Evolutionary conservation across 495 filamentous ascomycete species (phyloP).

Genomic region (Penicillium manginii): DNA sequence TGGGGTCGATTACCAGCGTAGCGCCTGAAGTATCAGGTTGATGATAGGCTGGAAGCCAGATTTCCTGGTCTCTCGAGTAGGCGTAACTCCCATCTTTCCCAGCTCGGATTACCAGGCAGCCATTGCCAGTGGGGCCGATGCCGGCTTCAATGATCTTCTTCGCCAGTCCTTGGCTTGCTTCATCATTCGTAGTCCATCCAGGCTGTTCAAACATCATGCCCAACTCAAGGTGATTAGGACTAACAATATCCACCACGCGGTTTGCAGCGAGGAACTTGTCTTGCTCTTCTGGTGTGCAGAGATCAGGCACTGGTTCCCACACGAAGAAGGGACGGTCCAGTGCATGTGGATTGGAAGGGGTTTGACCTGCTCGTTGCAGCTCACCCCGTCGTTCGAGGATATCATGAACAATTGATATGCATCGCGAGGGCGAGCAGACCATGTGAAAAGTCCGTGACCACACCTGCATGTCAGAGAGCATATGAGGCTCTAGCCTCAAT

Average conservation of each 20-base stretch:
- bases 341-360: constrained; percentile 26
- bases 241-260: constrained; percentile 79
- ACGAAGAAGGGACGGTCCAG: constrained; percentile 69
- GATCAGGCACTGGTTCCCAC: constrained; percentile 94
- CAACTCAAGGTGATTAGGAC: constrained; percentile 86
- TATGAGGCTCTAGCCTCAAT: constrained; percentile 67
- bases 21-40: constrained; percentile 35
- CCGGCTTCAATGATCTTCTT: constrained; percentile 59
- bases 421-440: constrained; percentile 81
- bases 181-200: constrained; percentile 52
- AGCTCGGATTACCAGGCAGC: constrained; percentile 56
- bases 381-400: constrained; percentile 56
- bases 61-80: constrained; percentile 39
- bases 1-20: constrained; percentile 79
- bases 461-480: constrained; percentile 61
- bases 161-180: constrained; percentile 55
- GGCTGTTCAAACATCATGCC: constrained; percentile 73
- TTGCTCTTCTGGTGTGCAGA: constrained; percentile 77
- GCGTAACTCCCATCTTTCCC: constrained; percentile 64
- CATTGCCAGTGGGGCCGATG: constrained; percentile 49
- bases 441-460: constrained; percentile 81
- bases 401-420: constrained; percentile 67
- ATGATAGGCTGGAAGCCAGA: constrained; percentile 63
- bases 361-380: constrained; percentile 33
- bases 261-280: constrained; percentile 71